Evolutionary conservation across 495 filamentous ascomycete species (phyloP), one percentile per base, ranked within the genome.

Genomic region (Chlorociboria aeruginascens): DNA sequence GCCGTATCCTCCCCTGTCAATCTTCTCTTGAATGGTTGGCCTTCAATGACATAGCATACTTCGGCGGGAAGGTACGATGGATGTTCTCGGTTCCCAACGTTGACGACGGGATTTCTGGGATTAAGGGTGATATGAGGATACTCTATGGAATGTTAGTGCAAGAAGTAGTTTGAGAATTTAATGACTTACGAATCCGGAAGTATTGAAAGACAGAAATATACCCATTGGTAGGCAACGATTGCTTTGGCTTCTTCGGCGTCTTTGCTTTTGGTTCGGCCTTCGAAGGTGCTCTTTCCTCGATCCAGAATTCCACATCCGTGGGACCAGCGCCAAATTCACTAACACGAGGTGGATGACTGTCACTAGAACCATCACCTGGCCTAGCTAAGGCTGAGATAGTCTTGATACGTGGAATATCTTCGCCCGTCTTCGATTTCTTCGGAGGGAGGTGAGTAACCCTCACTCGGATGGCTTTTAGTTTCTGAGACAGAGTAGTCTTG

Each of bases 51-150:
- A 2, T 55, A 55, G 55, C 81, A 80, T 6, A 81, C 63, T 52
- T 93, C 84, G 1, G 77, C 70, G 0, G 86, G 79, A 39, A 86
- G 55, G 52, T 83, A 90, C 16, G 66, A 66, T 0, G 86, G 81
- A 17, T 69, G 72, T 0, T 66, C 60, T 1, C 44, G 57, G 13
- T 62, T 78, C 6, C 85, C 85, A 10, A 82, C 69, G 56, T 93
- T 89, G 48, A 95, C 63, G 3, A 90, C 70, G 0, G 86, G 85
- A 7, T 74, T 48, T 0, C 59, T 51, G 0, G 67, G 64, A 14
- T 66, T 45, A 28, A 50, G 3, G 2, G 70, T 36, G 1, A 51
- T 57, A 3, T 73, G 66, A 3, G 67, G 59, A 59, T 77, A 73
- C 17, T 66, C 69, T 73, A 32, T 32, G 30, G 35, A n/a, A 14